These are phyloP conservation scores for Cercospora sp. DNA, from an alignment of 2,329 filamentous ascomycete genomes.

Conservation along the genomic window DNA sequence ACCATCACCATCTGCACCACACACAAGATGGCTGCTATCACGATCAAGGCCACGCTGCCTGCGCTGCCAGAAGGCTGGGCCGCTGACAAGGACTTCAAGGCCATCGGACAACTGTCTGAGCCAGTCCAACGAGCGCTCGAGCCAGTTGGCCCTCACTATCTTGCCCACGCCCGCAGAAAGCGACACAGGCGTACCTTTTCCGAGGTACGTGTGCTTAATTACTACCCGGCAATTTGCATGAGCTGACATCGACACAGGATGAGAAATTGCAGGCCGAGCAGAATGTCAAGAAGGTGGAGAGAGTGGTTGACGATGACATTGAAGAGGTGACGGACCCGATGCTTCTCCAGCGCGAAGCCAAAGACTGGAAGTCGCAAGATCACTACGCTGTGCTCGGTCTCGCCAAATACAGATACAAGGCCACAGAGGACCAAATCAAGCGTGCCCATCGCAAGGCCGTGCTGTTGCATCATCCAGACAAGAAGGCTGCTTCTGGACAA, in stretches of 20 bases:
- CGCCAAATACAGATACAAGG: constrained; percentile 86
- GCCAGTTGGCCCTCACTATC: constrained; percentile 89
- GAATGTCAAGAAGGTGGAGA: constrained; percentile 93
- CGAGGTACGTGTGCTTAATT: constrained; percentile 13
- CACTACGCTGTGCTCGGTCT: constrained; percentile 96
- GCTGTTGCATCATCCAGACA: constrained; percentile 96
- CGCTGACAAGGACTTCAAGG: constrained; percentile 89
- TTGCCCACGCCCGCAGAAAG: constrained; percentile 89
- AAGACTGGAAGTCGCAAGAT: constrained; percentile 99
- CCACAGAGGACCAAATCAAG: constrained; percentile 98
- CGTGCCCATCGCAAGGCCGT: constrained; percentile 99
- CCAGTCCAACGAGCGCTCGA: constrained; percentile 86
- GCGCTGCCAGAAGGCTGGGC: constrained; percentile 77
- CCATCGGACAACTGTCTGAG: constrained; percentile 72
- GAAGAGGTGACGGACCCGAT: constrained; percentile 91
- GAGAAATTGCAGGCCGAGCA: constrained; percentile 95
- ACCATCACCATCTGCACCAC: not conserved
- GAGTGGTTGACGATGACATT: constrained; percentile 87
- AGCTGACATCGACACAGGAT: constrained; percentile 69
- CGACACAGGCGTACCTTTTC: constrained; percentile 88
- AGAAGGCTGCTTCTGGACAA: constrained; percentile 88
- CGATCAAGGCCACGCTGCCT: constrained; percentile 68
- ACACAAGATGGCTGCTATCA: constrained; percentile 62
- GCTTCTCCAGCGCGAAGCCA: constrained; percentile 89
- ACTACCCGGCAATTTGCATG: not conserved